A percentile compares a stretch with the other conserved stretches of the same genome.
Evolutionary conservation across 2,329 filamentous ascomycete genomes (phyloP).

Genomic region (Colletotrichum sp.): DNA sequence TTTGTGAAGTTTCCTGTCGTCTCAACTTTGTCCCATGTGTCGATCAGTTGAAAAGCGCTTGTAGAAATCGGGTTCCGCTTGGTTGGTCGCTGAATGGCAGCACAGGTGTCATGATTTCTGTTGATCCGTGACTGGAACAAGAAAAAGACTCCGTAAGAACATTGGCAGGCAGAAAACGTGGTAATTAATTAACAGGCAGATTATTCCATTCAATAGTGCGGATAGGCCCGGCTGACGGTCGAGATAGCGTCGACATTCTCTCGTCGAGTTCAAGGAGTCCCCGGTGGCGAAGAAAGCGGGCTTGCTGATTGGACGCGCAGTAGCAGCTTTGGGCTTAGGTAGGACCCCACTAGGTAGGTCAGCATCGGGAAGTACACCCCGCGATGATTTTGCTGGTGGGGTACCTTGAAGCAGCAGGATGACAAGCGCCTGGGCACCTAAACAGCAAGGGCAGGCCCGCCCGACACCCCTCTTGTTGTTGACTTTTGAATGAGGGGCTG

Average conservation of each 20-base stretch:
- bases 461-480: constrained; percentile 22
- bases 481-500: constrained; percentile 25
- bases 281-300: constrained; percentile 8
- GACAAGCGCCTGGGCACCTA: constrained; percentile 15
- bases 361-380: neutral
- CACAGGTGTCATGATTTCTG: neutral
- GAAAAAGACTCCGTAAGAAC: neutral
- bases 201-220: neutral
- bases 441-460: constrained; percentile 21
- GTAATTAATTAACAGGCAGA: neutral
- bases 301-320: constrained; percentile 13
- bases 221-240: constrained; percentile 3
- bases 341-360: neutral
- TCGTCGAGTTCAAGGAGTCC: constrained; percentile 5
- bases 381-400: neutral
- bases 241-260: neutral
- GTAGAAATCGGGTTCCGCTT: neutral
- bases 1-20: neutral
- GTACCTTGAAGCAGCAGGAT: constrained; percentile 4
- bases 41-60: neutral
- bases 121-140: neutral
- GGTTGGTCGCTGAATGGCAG: neutral
- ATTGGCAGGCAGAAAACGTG: neutral
- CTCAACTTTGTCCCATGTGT: neutral
- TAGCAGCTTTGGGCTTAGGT: constrained; percentile 10